Evolutionary conservation across 2,329 filamentous ascomycete genomes (phyloP), one percentile per base, ranked within the genome.

Genomic region (Colletotrichum salicis): DNA sequence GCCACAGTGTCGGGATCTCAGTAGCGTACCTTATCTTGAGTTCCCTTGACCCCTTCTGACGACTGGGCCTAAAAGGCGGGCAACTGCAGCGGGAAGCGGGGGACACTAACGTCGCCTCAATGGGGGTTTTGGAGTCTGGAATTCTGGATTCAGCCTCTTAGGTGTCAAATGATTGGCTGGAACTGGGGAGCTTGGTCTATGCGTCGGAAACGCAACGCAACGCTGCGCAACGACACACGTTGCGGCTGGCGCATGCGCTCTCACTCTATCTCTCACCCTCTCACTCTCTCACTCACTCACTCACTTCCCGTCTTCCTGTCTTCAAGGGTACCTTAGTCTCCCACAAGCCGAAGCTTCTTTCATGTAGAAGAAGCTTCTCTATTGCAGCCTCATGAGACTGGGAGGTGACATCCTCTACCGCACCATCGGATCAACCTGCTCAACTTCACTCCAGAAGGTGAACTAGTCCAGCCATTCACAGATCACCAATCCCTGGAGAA

Each of bases 161-260:
- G 35, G 52, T 48, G 35, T 24, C 62, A 58, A 52, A 22, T 22
- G 19, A 33, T 54, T 22, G 54, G 29, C 54, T 54, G n/a, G 19
- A 48, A 29, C 29, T 48, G 57, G 57, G 64, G 64, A 52, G 54
- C 37, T 29, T 67, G 57, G 37, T 57, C 51, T 57, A 63, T 64
- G 65, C 65, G 65, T 61, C 70, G 66, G 65, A 72, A 60, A 72
- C 35, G 70, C 70, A 70, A 69, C 69, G 69, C 69, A 60, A 72
- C 35, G 70, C 70, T 64, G 63, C 69, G 69, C 69, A 71, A 69
- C 69, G 58, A 68, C 69, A 71, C 66, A 71, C 65, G 65, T 71
- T 64, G 69, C 61, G 54, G 37, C 31, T 63, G 45, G 59, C 59
- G 29, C 33, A 12, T 48, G 41, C 24, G 11, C 52, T 55, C 52